Conservation (phyloP, 805 yeast genomes). For the Ogataea trehaloabstinens region DNA sequence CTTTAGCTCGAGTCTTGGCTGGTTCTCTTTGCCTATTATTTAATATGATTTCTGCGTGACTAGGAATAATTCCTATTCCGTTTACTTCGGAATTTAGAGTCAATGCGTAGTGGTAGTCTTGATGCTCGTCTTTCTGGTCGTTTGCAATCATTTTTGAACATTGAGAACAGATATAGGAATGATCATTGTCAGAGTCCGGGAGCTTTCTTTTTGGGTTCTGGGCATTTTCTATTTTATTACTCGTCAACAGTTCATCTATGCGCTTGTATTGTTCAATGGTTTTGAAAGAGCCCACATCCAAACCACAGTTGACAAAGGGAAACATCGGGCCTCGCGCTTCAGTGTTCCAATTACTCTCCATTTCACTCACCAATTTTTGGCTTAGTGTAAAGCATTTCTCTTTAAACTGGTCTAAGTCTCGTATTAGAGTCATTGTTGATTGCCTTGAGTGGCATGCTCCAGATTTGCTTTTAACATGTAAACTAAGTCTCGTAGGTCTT, state of each 20-base stretch:
- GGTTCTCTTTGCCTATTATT: conserved; percentile 2
- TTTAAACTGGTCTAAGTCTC: conserved; percentile 37
- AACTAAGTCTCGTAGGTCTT: conserved; percentile 55
- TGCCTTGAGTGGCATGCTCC: conserved; percentile 39
- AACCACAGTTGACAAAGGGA: conserved; percentile 50
- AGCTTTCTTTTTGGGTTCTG: not conserved
- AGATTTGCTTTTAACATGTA: conserved; percentile 33
- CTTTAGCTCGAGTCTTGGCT: conserved; percentile 2
- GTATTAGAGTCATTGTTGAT: conserved; percentile 35
- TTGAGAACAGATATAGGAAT: conserved; percentile 11
- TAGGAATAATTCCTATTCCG: conserved; percentile 1
- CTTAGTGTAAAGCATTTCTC: conserved; percentile 24
- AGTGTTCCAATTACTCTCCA: conserved; percentile 27
- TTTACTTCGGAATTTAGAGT: conserved; percentile 20
- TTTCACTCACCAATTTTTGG: conserved; percentile 18
- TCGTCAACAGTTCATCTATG: conserved; percentile 20
- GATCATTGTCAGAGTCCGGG: not conserved
- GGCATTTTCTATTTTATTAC: not conserved
- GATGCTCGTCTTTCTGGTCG: conserved; percentile 19
- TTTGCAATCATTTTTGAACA: conserved; percentile 12
- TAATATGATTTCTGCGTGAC: conserved; percentile 17
- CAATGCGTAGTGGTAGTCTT: conserved; percentile 30
- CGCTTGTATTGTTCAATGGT: conserved; percentile 29
- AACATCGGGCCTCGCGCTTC: conserved; percentile 32
- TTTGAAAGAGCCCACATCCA: conserved; percentile 56